phyloP scores from a whole-genome alignment of 257 asterid genomes.

The Solanum gracilifrons region DNA sequence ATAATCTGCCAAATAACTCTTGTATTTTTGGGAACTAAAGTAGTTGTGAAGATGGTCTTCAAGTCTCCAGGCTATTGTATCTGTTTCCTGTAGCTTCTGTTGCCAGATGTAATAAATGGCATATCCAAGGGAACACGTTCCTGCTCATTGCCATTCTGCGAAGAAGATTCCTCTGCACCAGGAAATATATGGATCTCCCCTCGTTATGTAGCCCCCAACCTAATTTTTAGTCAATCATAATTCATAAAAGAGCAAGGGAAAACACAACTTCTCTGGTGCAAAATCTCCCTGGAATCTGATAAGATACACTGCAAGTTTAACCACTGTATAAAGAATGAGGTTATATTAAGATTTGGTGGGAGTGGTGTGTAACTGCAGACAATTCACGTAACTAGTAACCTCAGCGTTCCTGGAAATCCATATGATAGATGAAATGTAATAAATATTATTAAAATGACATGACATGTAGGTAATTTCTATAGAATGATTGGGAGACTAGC shows the following conservation, averaged over 20 bases:
- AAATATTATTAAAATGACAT: not conserved
- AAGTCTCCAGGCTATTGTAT: not conserved
- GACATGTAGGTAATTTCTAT: not conserved
- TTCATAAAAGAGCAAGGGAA: not conserved
- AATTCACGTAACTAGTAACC: not conserved
- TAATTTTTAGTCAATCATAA: not conserved
- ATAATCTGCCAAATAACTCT: not conserved
- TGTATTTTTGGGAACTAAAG: not conserved
- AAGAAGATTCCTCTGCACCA: not conserved
- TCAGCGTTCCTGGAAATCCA: not conserved
- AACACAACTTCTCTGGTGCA: not conserved
- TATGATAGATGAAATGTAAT: not conserved
- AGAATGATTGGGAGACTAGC: not conserved
- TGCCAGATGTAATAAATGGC: not conserved
- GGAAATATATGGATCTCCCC: not conserved
- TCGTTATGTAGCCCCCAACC: not conserved
- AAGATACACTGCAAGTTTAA: not conserved
- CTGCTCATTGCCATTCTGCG: not conserved
- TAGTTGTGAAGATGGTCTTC: not conserved
- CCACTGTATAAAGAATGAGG: not conserved
- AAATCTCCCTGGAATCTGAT: not conserved
- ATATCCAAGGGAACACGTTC: not conserved
- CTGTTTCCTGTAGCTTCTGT: not conserved
- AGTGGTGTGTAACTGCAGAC: not conserved
- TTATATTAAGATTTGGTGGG: not conserved